phyloP scores from a whole-genome alignment of 768 basidiomycete species.

The Russula olivacea region DNA sequence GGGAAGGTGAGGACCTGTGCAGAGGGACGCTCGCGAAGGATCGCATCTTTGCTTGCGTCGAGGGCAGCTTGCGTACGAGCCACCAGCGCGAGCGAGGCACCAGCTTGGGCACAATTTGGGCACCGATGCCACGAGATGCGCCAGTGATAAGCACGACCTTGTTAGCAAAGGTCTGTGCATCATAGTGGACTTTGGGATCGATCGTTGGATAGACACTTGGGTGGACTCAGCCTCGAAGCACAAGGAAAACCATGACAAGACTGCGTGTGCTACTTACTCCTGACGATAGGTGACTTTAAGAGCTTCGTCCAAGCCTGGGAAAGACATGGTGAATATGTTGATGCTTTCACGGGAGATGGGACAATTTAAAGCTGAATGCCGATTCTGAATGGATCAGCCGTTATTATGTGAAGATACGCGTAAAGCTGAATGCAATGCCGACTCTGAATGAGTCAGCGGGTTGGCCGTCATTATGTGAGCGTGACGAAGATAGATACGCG shows the following conservation, averaged over 20 bases:
- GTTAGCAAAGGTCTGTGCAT: not conserved
- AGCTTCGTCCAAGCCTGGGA: not conserved
- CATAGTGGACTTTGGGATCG: not conserved
- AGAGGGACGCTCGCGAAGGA: not conserved
- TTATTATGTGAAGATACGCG: no score
- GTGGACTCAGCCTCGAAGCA: not conserved
- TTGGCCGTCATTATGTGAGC: no score
- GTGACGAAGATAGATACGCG: no score
- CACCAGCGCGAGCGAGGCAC: not conserved
- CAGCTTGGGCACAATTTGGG: not conserved
- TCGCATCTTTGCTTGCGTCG: not conserved
- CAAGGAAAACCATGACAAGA: no score
- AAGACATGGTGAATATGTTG: not conserved
- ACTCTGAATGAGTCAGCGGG: no score
- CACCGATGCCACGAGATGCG: not conserved
- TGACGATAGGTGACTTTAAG: not conserved
- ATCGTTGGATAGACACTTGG: not conserved
- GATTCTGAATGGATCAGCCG: no score
- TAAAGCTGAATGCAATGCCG: no score
- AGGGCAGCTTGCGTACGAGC: not conserved
- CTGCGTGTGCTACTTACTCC: not conserved
- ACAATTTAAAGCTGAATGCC: no score
- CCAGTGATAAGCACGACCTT: constrained; percentile 1
- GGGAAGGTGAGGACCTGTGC: not conserved
- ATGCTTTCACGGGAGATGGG: no score